These are phyloP conservation scores for Physcomitrium patens DNA, from an alignment of 225 moss, liverwort and hornwort species.

Conservation along the genomic window DNA sequence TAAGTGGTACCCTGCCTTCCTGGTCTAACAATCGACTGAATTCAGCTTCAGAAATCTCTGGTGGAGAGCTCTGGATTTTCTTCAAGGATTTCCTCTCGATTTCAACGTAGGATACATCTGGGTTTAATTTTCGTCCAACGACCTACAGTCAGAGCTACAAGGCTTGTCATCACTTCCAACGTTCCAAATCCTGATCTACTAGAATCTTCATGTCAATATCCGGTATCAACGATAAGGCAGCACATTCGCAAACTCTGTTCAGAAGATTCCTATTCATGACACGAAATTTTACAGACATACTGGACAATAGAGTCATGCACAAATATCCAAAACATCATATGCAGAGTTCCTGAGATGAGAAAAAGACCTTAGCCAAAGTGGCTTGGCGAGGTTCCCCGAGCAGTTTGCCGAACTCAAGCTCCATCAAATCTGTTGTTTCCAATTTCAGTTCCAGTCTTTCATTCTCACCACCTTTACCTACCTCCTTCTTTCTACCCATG, in stretches of 20 bases:
- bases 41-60: background rate
- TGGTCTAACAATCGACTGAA: too few relatives aligned
- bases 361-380: constrained; percentile 71
- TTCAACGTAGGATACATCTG: constrained; percentile 58
- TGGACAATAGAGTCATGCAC: background rate
- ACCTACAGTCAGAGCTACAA: constrained; percentile 48
- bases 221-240: too few relatives aligned
- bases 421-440: constrained; percentile 69
- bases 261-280: background rate
- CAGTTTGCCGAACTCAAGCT: constrained; percentile 78
- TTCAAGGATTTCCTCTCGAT: constrained; percentile 62
- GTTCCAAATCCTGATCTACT: background rate
- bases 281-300: background rate
- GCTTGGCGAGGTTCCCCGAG: constrained; percentile 78
- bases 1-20: too few relatives aligned
- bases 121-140: constrained; percentile 65
- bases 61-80: constrained; percentile 39
- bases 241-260: background rate
- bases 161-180: constrained; percentile 18
- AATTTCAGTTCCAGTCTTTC: constrained; percentile 57
- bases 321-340: background rate
- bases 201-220: background rate
- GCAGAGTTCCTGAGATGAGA: too few relatives aligned
- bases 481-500: constrained; percentile 47
- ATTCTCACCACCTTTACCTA: constrained; percentile 32